Base-by-base conservation (phyloP, 208 protist species). In the Leishmania major region DNA sequence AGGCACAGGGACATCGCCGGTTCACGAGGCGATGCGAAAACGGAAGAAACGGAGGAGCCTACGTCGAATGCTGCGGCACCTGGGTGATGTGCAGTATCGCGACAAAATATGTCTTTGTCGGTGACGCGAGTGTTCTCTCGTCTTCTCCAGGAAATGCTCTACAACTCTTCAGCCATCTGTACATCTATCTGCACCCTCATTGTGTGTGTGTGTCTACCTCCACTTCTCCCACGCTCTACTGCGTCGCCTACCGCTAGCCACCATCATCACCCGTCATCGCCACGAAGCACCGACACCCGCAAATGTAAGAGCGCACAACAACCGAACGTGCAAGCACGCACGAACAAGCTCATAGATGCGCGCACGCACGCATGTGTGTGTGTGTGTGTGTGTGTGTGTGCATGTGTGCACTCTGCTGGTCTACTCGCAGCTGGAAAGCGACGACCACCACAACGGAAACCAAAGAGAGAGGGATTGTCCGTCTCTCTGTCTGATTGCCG, bases 331-430 rank as follows among this genome's bases (percentile, higher is more conserved):
- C 43, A 28, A 47, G 59, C 70, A 2, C 15, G 40, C 53, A 71
- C 53, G 45, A 49, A 40, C n/a, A n/a, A 6, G 51, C 2, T 55
- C 51, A 13, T 82, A 72, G 67, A 35, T 78, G 19, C 69, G 45
- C 66, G 45, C 43, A 47, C 62, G 6, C 79, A 53, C 3, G 60
- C 77, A 60, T 84, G 62, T 75, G 57, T 80, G 71, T 67, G 62
- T 73, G 76, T 80, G 77, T 80, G 57, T 67, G 70, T 13, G 60
- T 81, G 70, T 84, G 62, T 75, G 57, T 80, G 71, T 67, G 62
- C 71, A 70, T 80, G 77, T 80, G 57, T 67, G 70, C 70, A 45
- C 31, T 73, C 3, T 78, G 40, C 22, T 78, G 35, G 35, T 49
- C 15, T 10, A 64, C 15, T 25, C 28, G 59, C n/a, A 8, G 19